Base-by-base conservation (phyloP, 345 rosid species). In the Eucalyptus curtisii region DNA sequence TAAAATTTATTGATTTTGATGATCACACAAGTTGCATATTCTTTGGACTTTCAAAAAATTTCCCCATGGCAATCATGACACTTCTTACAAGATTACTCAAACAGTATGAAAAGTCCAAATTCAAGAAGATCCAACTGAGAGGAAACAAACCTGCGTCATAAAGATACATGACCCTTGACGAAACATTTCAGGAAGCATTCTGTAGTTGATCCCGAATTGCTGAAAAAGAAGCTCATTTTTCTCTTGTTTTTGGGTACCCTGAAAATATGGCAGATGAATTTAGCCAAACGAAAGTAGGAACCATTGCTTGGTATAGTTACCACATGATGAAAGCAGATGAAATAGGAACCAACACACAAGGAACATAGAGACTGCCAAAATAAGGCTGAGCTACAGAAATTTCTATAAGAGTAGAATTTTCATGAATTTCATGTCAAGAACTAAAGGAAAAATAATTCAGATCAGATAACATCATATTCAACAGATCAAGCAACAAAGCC, bases 101-200 rank as follows among this genome's bases (percentile, higher is more conserved):
- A 76, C 84, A 76, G 47, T 17, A 71, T 40, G 15, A 40, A 30
- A 76, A 40, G 30, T 40, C 30, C 84, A 37, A 22, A 40, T 76
- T 42, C 24, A 76, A 76, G 84, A 31, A 64, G 50, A 89, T 88
- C 31, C 53, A 40, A 49, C 76, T 61, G 22, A 47, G 31, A 68
- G 84, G 61, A 88, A 37, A 82, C 86, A 88, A 71, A 97, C 99
- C 99, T 97, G 90, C 15, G 86, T 93, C 95, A 90, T 96, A 91
- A 94, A 91, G 89, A 94, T 87, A 90, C 98, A 95, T 31, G 99
- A 95, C 88, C 99, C 99, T 91, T 95, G 98, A 88, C 99, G 99
- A 90, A 95, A 95, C 91, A 96, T 90, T 86, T 91, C 93, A 90
- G 94, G 96, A 88, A 93, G 91, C 27, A 90, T 92, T 87, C 94